These are phyloP conservation scores for Fragaria vesca DNA, from an alignment of 306 rosid species.

Conservation along the genomic window DNA sequence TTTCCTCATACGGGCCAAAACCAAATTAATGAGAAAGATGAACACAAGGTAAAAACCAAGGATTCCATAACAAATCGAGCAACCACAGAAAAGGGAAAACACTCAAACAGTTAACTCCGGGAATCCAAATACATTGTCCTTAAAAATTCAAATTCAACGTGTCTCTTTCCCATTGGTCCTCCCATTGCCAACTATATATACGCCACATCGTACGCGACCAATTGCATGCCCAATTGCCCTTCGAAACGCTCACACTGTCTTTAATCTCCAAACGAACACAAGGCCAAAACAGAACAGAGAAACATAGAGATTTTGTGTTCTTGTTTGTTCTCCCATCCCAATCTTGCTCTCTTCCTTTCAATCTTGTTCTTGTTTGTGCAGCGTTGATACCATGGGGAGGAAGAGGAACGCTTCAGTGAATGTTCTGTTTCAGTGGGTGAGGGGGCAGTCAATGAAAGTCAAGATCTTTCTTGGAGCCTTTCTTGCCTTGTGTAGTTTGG, in stretches of 20 bases:
- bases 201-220: conserved; percentile 15
- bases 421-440: conserved; percentile 47
- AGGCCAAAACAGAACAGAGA: neutral
- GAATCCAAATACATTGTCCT: neutral
- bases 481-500: conserved; percentile 42
- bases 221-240: conserved; percentile 24
- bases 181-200: neutral
- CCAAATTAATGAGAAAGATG: neutral
- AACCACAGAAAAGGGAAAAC: neutral
- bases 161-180: neutral
- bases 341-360: neutral
- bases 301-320: neutral
- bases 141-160: neutral
- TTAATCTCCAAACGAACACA: neutral
- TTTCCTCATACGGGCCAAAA: too few relatives aligned
- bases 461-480: conserved; percentile 42
- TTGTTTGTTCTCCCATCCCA: neutral
- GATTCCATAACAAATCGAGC: conserved; percentile 14
- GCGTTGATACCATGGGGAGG: conserved; percentile 43
- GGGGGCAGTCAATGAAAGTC: conserved; percentile 41
- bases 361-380: neutral
- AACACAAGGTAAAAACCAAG: neutral
- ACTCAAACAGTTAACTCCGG: neutral
- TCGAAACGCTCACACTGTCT: conserved; percentile 7
- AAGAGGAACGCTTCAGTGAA: conserved; percentile 39